Evolutionary conservation across 371 early-diverging fungal genomes (phyloP), one percentile per base, ranked within the genome.

Genomic region (Mortierella sp.): DNA sequence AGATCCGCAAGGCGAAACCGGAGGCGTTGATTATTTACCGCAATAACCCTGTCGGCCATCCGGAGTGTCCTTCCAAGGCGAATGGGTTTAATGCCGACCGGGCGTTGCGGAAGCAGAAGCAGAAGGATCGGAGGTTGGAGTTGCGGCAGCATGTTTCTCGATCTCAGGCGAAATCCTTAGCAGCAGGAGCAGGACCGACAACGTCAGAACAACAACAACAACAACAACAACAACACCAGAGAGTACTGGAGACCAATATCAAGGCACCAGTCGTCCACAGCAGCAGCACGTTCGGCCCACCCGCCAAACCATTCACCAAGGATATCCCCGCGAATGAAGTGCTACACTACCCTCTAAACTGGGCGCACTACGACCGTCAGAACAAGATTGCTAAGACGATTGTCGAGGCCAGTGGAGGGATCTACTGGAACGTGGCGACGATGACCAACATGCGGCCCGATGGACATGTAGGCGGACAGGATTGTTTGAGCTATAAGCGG

Each of bases 381-480:
- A 93, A 93, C 79, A 88, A 86, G 0, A 92, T 93, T 49, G 93
- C 93, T 16, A 90, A 89, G 43, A 88, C 83, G 2, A 88, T 93
- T 54, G 87, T 92, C 12, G 91, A 92, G 78, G 90, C 91, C 6
- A 90, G 88, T 5, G 93, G 93, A 10, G 93, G 93, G 11, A 76
- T 93, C 12, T 93, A 88, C 79, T 79, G 92, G 76, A 92, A 93
- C 80, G 76, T 92, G 32, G 93, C 91, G n/a, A 90, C 91, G 0
- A 81, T 92, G 88, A 84, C 89, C 2, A 89, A 92, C 74, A 68
- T 87, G 65, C 86, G 93, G 58, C 91, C 92, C 0, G 93, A 93
- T 84, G 93, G 92, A 1, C 93, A 93, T 88, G 85, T 92, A 3
- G 93, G 93, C 8, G 91, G 90, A n/a, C 89, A 88, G 43, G 93